A percentile compares a stretch with the other conserved stretches of the same genome.
These are phyloP conservation scores for Kuraishia piskuri DNA, from an alignment of 805 yeast species.

Conservation along the genomic window DNA sequence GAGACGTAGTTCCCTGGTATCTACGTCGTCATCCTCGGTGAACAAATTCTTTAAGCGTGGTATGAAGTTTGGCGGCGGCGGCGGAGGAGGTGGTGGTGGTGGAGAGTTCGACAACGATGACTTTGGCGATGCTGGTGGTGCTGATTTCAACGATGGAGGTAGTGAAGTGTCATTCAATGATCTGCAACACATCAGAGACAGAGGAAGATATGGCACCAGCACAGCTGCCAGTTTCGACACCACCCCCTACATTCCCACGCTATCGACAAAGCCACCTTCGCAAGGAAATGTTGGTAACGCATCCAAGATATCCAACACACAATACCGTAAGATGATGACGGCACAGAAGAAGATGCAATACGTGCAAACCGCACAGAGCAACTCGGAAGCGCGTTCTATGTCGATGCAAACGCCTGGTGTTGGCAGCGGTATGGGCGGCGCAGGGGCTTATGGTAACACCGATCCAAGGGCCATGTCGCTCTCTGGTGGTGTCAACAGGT, in stretches of 20 bases:
- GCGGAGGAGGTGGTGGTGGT: conserved; percentile 15
- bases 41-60: conserved; percentile 34
- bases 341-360: conserved; percentile 47
- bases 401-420: conserved; percentile 5
- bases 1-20: conserved; percentile 15
- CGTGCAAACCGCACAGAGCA: conserved; percentile 19
- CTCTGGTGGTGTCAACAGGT: background rate
- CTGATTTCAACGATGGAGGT: conserved; percentile 24
- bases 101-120: conserved; percentile 16
- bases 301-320: conserved; percentile 37
- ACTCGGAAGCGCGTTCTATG: conserved; percentile 16
- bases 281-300: conserved; percentile 10
- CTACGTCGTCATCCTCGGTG: conserved; percentile 22
- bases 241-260: conserved; percentile 69
- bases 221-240: conserved; percentile 35
- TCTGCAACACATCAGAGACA: conserved; percentile 51
- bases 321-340: conserved; percentile 63
- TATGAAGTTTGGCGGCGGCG: conserved; percentile 17
- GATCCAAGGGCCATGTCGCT: background rate
- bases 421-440: conserved; percentile 2
- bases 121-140: conserved; percentile 18
- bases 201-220: conserved; percentile 56
- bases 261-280: conserved; percentile 26
- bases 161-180: conserved; percentile 51
- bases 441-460: background rate